These are phyloP conservation scores for Nicotiana attenuata DNA, from an alignment of 257 asterid genomes.

Conservation along the genomic window DNA sequence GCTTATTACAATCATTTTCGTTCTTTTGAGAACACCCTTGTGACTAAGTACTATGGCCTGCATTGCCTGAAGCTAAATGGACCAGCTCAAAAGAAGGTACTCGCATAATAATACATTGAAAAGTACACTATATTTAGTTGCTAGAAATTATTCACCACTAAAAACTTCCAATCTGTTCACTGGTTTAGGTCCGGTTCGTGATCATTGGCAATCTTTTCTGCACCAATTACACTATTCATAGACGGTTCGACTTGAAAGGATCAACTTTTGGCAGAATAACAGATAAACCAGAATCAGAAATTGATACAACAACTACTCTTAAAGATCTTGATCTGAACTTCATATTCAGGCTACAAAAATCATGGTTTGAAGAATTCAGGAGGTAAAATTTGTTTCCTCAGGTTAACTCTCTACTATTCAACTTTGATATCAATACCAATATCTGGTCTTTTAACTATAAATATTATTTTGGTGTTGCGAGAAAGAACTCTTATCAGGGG, in stretches of 20 bases:
- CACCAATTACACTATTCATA: slow-evolving; percentile 18
- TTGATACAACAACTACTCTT: slow-evolving; percentile 24
- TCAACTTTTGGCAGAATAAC: slow-evolving; percentile 25
- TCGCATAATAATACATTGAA: background rate
- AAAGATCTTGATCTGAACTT: slow-evolving; percentile 28
- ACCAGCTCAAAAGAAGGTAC: slow-evolving; percentile 45
- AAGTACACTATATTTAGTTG: background rate
- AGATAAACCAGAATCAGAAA: slow-evolving; percentile 22
- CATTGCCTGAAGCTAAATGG: slow-evolving; percentile 75
- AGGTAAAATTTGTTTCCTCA: slow-evolving; percentile 7
- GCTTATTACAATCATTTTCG: slow-evolving; percentile 54
- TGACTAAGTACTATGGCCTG: slow-evolving; percentile 63
- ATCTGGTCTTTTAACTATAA: background rate
- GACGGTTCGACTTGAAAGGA: slow-evolving; percentile 27
- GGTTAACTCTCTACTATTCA: background rate
- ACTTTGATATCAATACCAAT: background rate
- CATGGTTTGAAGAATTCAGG: slow-evolving; percentile 18
- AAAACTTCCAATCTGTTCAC: background rate
- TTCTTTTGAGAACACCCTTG: slow-evolving; percentile 53
- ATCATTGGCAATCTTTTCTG: slow-evolving; percentile 28
- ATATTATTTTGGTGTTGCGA: background rate
- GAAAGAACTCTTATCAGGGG: background rate
- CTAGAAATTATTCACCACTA: background rate
- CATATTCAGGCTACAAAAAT: slow-evolving; percentile 17
- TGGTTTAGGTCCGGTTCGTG: slow-evolving; percentile 21